Base-by-base conservation (phyloP, 768 basidiomycete genomes). In the Rhodotorula toruloides region DNA sequence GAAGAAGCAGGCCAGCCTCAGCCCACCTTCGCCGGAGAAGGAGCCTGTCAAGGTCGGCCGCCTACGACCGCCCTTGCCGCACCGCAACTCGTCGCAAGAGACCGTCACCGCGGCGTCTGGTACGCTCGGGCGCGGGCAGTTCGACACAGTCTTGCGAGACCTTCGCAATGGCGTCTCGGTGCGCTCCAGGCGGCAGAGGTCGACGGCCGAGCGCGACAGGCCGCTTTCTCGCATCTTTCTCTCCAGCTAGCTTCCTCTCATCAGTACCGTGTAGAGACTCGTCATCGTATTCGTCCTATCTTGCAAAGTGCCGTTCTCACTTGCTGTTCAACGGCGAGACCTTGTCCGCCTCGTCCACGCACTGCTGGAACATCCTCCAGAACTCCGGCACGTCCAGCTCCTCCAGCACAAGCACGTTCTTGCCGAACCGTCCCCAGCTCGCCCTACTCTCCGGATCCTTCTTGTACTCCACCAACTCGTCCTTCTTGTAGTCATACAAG, bases 141-240 rank as follows among this genome's bases (percentile, higher is more conserved):
- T 94, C 39, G 91, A 97, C 70, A 84, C 88, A 73, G 88, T 88
- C 3, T 87, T 97, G 46, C 85, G 88, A 25, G 90, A 86, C 67
- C 83, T 91, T 80, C 83, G 84, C 49, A 83, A 83, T 54, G 90
- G 85, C 72, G 73, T 68, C 11, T 31, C 46, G 17, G 31, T 56
- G 1, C 66, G 66, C 0, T 42, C n/a, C n/a, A n/a, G n/a, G n/a
- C n/a, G 65, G 10, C 55, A 67, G 37, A 36, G 66, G 11, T 62
- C 61, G 17, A 58, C 52, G 0, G 39, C 34, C 22, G 66, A 58
- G 19, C 54, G 58, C 10, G 60, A 67, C 32, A 42, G 66, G 25
- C 66, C 61, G 2, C 61, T 67, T 6, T 67, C 66, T 25, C 61
- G 66, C 12, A 62, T 67, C 40, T 67, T 67, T 56, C 55, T 67